phyloP scores from a whole-genome alignment of 192 early-diverging fungal species.

The Coemansia aciculifera region DNA sequence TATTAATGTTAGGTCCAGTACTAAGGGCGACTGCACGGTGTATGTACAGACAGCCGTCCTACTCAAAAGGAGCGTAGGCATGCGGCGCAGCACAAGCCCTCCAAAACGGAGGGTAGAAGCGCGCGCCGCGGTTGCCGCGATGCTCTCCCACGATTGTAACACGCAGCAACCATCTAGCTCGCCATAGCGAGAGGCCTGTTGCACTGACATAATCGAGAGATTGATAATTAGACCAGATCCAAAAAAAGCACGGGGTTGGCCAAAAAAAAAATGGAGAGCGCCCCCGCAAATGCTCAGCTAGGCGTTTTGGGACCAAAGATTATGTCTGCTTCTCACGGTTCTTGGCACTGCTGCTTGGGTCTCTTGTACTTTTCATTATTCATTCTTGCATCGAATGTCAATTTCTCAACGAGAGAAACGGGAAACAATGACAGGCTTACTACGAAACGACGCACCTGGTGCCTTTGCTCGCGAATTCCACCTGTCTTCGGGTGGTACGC shows the following conservation, averaged over 20 bases:
- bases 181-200: conserved; percentile 14
- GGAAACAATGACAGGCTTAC: conserved; percentile 26
- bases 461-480: conserved; percentile 32
- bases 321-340: background rate
- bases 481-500: conserved; percentile 34
- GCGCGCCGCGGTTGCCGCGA: conserved; percentile 26
- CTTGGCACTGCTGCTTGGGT: background rate
- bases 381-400: conserved; percentile 2
- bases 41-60: conserved; percentile 30
- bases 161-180: conserved; percentile 35
- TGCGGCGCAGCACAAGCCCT: conserved; percentile 30
- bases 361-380: conserved; percentile 7
- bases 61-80: conserved; percentile 55
- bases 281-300: background rate
- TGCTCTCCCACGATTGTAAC: conserved; percentile 53
- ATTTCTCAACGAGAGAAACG: background rate
- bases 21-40: conserved; percentile 50
- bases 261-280: conserved; percentile 6
- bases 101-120: conserved; percentile 49
- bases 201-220: conserved; percentile 53
- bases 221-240: conserved; percentile 17
- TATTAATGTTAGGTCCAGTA: conserved; percentile 48
- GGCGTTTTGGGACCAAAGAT: conserved; percentile 21
- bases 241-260: background rate
- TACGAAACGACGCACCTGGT: conserved; percentile 17